A percentile compares a stretch with the other conserved stretches of the same genome.
phyloP scores from a whole-genome alignment of 257 asterid species.

The Nicotiana undulata region DNA sequence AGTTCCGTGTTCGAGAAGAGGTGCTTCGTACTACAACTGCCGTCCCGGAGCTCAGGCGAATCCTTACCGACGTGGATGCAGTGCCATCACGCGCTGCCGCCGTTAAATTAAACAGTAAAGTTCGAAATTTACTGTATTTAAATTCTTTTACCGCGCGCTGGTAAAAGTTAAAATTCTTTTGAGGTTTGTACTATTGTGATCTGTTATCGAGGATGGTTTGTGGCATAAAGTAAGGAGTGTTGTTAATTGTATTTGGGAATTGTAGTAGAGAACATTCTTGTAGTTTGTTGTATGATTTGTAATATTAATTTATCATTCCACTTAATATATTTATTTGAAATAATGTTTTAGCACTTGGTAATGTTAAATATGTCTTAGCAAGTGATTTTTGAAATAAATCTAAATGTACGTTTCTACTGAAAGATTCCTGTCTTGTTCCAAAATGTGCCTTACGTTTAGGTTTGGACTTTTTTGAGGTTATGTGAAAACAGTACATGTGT shows the following conservation, averaged over 20 bases:
- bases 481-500: background rate
- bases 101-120: conserved; percentile 1
- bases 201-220: background rate
- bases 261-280: background rate
- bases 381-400: background rate
- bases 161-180: background rate
- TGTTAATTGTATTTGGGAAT: background rate
- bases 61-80: conserved; percentile 36
- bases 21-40: conserved; percentile 41
- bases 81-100: conserved; percentile 37
- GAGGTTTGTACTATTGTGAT: background rate
- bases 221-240: background rate
- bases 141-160: background rate
- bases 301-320: background rate
- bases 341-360: background rate
- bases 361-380: background rate
- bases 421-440: too few relatives aligned
- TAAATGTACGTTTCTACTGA: too few relatives aligned
- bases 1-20: conserved; percentile 27
- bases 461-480: background rate
- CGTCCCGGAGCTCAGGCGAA: conserved; percentile 31
- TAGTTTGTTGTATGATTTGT: background rate
- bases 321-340: background rate
- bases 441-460: background rate
- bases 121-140: background rate